These are phyloP conservation scores for Quercus dentata DNA, from an alignment of 306 rosid genomes.

Conservation along the genomic window DNA sequence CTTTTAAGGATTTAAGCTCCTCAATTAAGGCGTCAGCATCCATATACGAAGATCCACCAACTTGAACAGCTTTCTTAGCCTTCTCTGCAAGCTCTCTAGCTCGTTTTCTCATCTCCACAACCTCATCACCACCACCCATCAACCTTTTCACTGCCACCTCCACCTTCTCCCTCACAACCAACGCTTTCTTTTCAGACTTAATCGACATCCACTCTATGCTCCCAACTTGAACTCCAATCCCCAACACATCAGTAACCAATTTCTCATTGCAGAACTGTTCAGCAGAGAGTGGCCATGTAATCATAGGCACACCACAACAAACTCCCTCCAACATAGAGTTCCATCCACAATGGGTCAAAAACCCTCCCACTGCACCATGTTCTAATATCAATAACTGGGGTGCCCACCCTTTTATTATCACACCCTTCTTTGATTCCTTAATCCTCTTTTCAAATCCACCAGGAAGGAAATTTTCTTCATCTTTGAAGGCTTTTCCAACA, in stretches of 20 bases:
- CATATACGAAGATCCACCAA: conserved; percentile 45
- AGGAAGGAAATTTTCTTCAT: conserved; percentile 15
- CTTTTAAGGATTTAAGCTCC: conserved; percentile 16
- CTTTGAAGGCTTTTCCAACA: conserved; percentile 34
- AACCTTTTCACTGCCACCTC: conserved; percentile 46
- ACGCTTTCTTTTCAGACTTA: conserved; percentile 24
- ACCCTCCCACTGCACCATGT: conserved; percentile 54
- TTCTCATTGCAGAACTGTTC: conserved; percentile 77
- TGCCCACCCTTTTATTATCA: conserved; percentile 64
- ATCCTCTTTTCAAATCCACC: conserved; percentile 48
- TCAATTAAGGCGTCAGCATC: conserved; percentile 38
- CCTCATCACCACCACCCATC: conserved; percentile 47
- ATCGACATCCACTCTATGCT: conserved; percentile 49
- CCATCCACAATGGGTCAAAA: conserved; percentile 81
- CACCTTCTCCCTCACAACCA: conserved; percentile 42
- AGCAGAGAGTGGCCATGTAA: conserved; percentile 68
- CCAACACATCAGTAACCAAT: conserved; percentile 46
- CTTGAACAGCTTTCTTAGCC: conserved; percentile 45
- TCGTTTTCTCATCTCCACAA: conserved; percentile 42
- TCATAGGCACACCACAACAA: conserved; percentile 52
- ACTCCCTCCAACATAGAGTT: conserved; percentile 65
- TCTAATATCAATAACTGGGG: conserved; percentile 64
- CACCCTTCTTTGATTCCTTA: conserved; percentile 40
- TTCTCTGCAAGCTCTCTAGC: conserved; percentile 27
- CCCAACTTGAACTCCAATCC: conserved; percentile 58